Conservation (phyloP, 2,329 filamentous ascomycete genomes). For the Phyllosticta citribraziliensis region DNA sequence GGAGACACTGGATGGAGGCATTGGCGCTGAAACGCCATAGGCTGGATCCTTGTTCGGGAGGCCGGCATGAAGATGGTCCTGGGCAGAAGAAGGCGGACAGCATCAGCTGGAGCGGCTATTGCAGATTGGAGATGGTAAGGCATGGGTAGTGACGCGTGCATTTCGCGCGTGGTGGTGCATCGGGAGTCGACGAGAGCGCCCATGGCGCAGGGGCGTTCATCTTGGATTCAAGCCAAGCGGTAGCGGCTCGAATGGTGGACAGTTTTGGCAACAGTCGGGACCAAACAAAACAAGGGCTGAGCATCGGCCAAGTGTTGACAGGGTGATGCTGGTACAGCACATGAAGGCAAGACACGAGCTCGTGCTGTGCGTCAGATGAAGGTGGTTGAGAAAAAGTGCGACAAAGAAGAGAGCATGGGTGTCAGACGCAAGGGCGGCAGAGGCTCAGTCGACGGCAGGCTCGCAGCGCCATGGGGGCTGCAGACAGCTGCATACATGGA, state of each 20-base stretch:
- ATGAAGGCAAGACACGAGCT: not conserved
- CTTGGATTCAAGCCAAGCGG: not conserved
- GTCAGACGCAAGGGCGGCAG: not conserved
- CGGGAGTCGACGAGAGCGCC: not conserved
- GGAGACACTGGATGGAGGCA: not conserved
- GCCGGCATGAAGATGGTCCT: not conserved
- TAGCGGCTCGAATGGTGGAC: not conserved
- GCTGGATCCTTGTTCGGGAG: not conserved
- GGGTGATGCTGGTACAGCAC: not conserved
- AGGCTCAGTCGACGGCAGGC: not conserved
- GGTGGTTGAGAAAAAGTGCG: not conserved
- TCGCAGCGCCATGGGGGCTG: not conserved
- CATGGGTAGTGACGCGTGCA: not conserved
- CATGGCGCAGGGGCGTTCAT: not conserved
- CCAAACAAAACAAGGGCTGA: not conserved
- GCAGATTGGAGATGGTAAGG: not conserved
- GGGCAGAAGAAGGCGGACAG: not conserved
- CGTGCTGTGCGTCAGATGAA: not conserved
- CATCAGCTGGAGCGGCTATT: not conserved
- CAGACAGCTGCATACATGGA: not conserved
- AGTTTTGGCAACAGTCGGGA: not conserved
- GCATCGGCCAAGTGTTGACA: not conserved
- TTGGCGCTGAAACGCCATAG: not conserved
- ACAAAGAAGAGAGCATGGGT: not conserved
- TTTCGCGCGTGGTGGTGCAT: not conserved